Base-by-base conservation (phyloP, 164 flowering plant species). In the Kalanchoe fedtschenkoi region DNA sequence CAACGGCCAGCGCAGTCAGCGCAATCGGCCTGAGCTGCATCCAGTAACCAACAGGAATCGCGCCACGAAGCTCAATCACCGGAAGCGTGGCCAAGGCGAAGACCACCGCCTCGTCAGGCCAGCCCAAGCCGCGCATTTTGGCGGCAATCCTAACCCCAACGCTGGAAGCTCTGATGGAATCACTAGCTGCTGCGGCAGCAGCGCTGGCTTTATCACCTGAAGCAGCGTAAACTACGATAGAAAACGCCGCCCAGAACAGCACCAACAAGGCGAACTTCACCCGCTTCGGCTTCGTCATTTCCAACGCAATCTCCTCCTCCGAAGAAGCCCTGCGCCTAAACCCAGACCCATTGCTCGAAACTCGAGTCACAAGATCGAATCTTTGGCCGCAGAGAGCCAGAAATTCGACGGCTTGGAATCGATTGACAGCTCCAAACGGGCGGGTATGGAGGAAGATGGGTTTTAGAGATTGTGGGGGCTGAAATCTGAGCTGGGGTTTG, bases 21-120 rank as follows among this genome's bases (percentile, higher is more conserved):
- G 60, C n/a, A 7, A 66, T 30, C 51, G 99, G 99, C 26, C 81
- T 77, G 61, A 93, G 88, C 34, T 84, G 89, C 92, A 93, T 71
- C 99, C 99, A 93, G 72, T 93, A 93, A n/a, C 99, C 99, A 65
- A 90, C 99, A 24, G 96, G 99, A 75, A 93, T 90, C 15, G 99
- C 96, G 34, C 97, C 99, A 60, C 99, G 97, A 63, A 93, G 96
- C 85, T 93, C 99, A 51, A 93, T 70, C 34, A 93, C 81, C 0
- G 99, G 99, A 68, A 93, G 89, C 1, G 89, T 86, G 34, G 99
- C 97, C 16, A 93, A 80, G 16, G 95, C 87, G 66, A 93, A 83
- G 2, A 93, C 97, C 39, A 93, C 78, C 41, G 88, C 95, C 71
- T 81, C 90, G 64, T 86, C 95, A 14, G 95, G 82, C 92, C 90